Evolutionary conservation across 106 monocot genomes (phyloP), one percentile per base, ranked within the genome.

Genomic region (Acorus gramineus): DNA sequence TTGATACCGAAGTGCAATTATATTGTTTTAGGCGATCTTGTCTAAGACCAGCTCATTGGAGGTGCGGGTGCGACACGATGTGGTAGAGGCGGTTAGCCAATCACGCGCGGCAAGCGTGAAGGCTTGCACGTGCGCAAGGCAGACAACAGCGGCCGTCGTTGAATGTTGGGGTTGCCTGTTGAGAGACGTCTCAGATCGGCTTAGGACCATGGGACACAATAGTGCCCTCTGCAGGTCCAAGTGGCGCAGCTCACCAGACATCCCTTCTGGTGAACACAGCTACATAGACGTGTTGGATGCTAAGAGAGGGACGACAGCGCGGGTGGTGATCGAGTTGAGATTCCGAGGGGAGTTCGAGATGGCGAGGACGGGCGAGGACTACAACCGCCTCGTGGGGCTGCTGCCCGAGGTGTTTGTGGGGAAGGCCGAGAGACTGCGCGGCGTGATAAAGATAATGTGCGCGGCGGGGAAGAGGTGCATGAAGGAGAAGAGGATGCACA

Each of bases 401-500:
- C 79, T 98, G 51, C 92, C 98, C 46, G 87, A 98, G 75, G 64
- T 84, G 4, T 92, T 84, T 69, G 98, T 86, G 3, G 98, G 98
- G 0, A 92, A 84, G 44, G 5, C 83, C 3, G 88, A 92, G 71
- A 76, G 64, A 57, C 70, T 92, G 42, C 49, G 66, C 52, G 59
- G 6, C 10, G 81, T 89, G 65, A 66, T 98, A 50, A 92, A 77
- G 75, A 68, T 92, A 47, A 74, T 92, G 62, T 98, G 88, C 67
- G 71, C 58, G 1, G 87, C 88, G 6, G 98, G 83, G 44, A 85
- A 98, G 85, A 74, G 71, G 61, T 88, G 91, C 81, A 81, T 84
- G 85, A 88, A 86, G 79, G 98, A 98, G 46, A 98, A 92, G 72
- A 74, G 63, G 68, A 85, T 98, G 92, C 88, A 92, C 52, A 78